Percentiles rank a stretch among this genome's conserved stretches.
These are phyloP conservation scores for Chimonanthus salicifolius DNA, from an alignment of 164 flowering plant species.

Conservation along the genomic window DNA sequence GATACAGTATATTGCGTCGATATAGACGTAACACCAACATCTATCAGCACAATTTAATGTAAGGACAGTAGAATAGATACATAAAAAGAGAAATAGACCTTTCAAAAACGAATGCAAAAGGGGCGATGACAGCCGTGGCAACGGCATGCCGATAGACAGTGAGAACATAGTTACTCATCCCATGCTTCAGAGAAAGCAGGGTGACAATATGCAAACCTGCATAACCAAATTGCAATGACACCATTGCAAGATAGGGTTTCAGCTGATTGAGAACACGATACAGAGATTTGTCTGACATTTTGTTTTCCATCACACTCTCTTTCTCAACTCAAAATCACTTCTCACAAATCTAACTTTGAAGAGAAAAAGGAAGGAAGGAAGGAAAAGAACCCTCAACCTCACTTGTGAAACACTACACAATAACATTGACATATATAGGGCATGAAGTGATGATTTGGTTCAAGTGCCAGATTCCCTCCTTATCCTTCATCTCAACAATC, in stretches of 20 bases:
- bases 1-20: not conserved
- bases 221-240: constrained; percentile 70
- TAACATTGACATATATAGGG: not conserved
- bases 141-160: constrained; percentile 66
- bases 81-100: constrained; percentile 29
- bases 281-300: not conserved
- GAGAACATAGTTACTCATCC: constrained; percentile 66
- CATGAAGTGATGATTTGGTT: not conserved
- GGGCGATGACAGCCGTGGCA: constrained; percentile 58
- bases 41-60: too few species aligned
- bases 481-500: not conserved
- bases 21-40: not conserved
- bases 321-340: not conserved
- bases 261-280: constrained; percentile 19
- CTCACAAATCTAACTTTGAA: not conserved
- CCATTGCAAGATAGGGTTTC: constrained; percentile 73
- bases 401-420: not conserved
- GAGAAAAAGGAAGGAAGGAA: not conserved
- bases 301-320: not conserved
- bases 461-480: not conserved
- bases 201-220: constrained; percentile 79
- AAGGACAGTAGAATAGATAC: too few species aligned
- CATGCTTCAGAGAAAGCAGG: constrained; percentile 53
- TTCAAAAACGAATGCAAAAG: constrained; percentile 68
- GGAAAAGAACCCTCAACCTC: not conserved